Percentiles rank a stretch among this genome's conserved stretches.
Conservation (phyloP, 2,329 filamentous ascomycete species). For the Aspergillus bombycis region DNA sequence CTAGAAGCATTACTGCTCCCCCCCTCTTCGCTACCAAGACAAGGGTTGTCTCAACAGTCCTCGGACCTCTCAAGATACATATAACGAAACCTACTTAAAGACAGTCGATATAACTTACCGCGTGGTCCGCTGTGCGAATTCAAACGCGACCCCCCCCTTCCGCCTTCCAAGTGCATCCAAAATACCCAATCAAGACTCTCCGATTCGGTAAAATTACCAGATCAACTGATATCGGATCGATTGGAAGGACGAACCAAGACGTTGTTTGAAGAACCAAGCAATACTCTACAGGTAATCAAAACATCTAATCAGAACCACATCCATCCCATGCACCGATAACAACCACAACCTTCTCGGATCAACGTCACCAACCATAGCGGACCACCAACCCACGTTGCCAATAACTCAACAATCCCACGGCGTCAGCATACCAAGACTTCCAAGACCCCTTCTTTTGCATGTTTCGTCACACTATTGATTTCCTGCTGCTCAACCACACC, state of each 20-base stretch:
- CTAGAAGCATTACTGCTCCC: background rate
- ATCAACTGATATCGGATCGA: background rate
- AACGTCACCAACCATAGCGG: constrained; percentile 34
- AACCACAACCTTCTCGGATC: constrained; percentile 5
- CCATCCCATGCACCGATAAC: background rate
- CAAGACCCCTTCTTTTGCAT: constrained; percentile 5
- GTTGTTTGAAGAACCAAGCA: background rate
- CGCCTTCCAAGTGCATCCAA: background rate
- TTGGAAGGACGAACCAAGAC: background rate
- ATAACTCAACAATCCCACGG: constrained; percentile 1
- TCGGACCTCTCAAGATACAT: background rate
- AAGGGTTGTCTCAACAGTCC: background rate
- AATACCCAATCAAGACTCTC: background rate
- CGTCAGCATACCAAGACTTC: constrained; percentile 3
- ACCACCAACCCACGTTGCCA: constrained; percentile 31
- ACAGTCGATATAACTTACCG: background rate
- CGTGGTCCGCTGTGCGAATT: background rate
- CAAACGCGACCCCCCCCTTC: too few relatives aligned
- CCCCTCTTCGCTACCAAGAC: background rate
- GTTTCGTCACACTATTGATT: constrained; percentile 5
- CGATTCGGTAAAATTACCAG: background rate
- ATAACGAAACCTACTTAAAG: background rate
- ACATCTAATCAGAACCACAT: constrained; percentile 2
- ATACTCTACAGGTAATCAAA: background rate
- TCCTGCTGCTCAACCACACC: constrained; percentile 4